Conservation (phyloP, 345 rosid species). For the Boechera stricta region DNA sequence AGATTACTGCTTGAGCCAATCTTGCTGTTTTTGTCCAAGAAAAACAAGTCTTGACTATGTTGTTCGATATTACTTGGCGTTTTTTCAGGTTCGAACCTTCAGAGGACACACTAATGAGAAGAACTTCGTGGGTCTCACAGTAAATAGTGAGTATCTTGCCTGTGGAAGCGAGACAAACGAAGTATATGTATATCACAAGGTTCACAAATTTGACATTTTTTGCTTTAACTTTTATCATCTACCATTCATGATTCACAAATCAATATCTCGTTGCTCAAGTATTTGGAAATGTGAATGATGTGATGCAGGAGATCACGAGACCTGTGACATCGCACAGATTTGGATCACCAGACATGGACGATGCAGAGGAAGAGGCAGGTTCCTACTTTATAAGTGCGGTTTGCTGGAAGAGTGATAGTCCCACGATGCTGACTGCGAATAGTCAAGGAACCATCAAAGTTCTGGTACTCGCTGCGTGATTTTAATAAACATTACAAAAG, state of each 20-base stretch:
- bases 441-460: slow-evolving; percentile 99
- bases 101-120: slow-evolving; percentile 97
- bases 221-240: slow-evolving; percentile 8
- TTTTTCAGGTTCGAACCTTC: slow-evolving; percentile 76
- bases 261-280: slow-evolving; percentile 9
- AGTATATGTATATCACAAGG: slow-evolving; percentile 97
- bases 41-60: slow-evolving; percentile 10
- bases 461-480: slow-evolving; percentile 78
- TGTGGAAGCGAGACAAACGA: slow-evolving; percentile 99
- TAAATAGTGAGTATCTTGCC: slow-evolving; percentile 81
- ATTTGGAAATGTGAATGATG: slow-evolving; percentile 8
- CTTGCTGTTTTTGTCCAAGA: not conserved
- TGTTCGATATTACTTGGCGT: slow-evolving; percentile 2
- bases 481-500: slow-evolving; percentile 5
- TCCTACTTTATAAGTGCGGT: slow-evolving; percentile 94
- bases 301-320: slow-evolving; percentile 76
- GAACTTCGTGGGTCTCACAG: slow-evolving; percentile 92
- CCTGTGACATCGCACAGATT: slow-evolving; percentile 87
- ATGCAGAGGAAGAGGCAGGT: slow-evolving; percentile 80
- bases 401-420: slow-evolving; percentile 97
- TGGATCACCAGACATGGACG: slow-evolving; percentile 89
- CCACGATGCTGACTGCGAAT: slow-evolving; percentile 92
- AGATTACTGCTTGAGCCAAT: slow-evolving; percentile 13
- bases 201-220: slow-evolving; percentile 27
- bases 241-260: not conserved